Base-by-base conservation (phyloP, 441 rosid genomes). In the Arabidopsis lyrata region DNA sequence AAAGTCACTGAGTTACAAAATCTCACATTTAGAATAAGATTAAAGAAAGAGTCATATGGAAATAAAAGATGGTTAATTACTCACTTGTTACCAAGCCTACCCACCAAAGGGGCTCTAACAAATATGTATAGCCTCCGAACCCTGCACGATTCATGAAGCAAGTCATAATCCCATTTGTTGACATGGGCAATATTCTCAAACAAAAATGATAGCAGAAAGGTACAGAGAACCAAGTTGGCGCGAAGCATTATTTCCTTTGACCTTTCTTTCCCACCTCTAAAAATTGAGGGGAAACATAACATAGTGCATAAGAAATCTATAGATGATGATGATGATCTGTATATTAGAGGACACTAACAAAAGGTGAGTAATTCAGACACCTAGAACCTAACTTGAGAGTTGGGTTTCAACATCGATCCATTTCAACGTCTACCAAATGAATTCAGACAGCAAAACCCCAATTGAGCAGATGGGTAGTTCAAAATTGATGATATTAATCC, bases 71-170 rank as follows among this genome's bases (percentile, higher is more conserved):
- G 14, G 15, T 24, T 9, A 1, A 1, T 0, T 4, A 81, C 90
- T 77, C 65, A 85, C 89, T 87, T 55, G 86, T 84, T n/a, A 84
- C 70, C 85, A 87, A 80, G 69, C 91, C 91, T 2, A 70, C 84
- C 91, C 91, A 87, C 91, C 91, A 87, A 38, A 87, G 88, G 3
- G 91, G 91, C 82, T 87, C 89, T 20, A 84, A 34, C 77, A 87
- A 80, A 76, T 87, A 87, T 5, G 89, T 85, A 71, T 87, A 85
- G 69, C 91, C 89, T 60, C 91, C 91, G 48, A 79, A 68, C 32
- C 88, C 88, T 83, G 70, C 63, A 83, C 59, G 31, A 54, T 52
- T 52, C 47, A 49, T 56, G 31, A 48, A 64, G 14, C 35, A 63
- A 73, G 18, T 38, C 55, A 29, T 29, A 29, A 4, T 29, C 31